Conservation (phyloP, 2,329 filamentous ascomycete genomes). For the Aspergillus tanneri region DNA sequence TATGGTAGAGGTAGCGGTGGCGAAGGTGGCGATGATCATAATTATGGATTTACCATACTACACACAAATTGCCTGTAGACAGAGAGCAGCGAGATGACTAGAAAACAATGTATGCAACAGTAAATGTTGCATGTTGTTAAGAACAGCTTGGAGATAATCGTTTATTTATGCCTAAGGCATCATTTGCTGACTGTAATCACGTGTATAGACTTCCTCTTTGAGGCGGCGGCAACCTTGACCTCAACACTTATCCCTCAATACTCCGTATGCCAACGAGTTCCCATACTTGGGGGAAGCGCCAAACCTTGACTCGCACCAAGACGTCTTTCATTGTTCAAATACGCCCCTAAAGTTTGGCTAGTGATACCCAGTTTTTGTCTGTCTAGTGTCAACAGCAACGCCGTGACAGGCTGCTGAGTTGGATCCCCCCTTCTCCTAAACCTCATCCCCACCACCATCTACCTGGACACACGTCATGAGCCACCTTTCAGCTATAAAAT, state of each 20-base stretch:
- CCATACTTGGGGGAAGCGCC: not conserved
- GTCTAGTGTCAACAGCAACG: not conserved
- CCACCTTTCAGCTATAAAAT: not conserved
- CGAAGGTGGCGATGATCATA: too few relatives aligned
- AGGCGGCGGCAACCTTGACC: constrained; percentile 1
- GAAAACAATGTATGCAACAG: too few relatives aligned
- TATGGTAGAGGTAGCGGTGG: too few relatives aligned
- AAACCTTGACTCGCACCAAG: not conserved
- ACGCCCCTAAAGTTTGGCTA: not conserved
- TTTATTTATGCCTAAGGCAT: not conserved
- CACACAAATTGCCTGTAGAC: too few relatives aligned
- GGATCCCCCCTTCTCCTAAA: constrained; percentile 6
- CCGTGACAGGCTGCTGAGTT: constrained; percentile 1
- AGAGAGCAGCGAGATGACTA: too few relatives aligned
- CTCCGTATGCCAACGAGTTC: constrained; percentile 1
- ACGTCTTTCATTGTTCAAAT: not conserved
- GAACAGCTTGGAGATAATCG: too few relatives aligned
- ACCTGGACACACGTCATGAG: constrained; percentile 12
- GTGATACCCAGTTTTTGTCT: not conserved
- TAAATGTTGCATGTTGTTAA: too few relatives aligned
- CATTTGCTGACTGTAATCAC: not conserved
- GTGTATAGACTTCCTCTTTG: not conserved
- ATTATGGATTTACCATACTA: too few relatives aligned
- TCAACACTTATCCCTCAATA: not conserved
- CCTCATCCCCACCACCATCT: constrained; percentile 10